Percentiles rank a stretch among this genome's conserved stretches.
phyloP scores from a whole-genome alignment of 2,329 filamentous ascomycete species.

The Curvularia spicifera region DNA sequence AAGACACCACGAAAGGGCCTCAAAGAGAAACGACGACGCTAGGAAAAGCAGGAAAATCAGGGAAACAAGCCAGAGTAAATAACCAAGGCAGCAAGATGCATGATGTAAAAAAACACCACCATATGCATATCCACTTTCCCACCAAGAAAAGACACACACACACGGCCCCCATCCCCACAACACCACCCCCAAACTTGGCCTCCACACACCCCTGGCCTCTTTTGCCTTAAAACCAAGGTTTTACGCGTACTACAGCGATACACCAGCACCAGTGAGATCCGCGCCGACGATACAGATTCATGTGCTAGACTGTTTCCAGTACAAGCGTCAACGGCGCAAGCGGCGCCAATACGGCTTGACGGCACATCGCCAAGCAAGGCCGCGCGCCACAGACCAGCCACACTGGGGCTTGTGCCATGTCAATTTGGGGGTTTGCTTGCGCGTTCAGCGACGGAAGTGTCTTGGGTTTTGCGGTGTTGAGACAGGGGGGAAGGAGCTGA shows the following conservation, averaged over 20 bases:
- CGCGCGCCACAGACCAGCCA: constrained; percentile 18
- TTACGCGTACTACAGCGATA: not conserved
- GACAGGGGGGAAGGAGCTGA: no score
- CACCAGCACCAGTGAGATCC: not conserved
- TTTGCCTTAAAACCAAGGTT: no score
- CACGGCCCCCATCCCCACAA: not conserved
- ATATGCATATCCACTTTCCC: not conserved
- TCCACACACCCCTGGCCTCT: no score
- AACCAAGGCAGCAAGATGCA: not conserved
- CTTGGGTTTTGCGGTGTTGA: no score
- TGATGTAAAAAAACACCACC: not conserved
- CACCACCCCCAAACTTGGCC: no score
- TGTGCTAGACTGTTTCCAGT: not conserved
- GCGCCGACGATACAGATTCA: not conserved
- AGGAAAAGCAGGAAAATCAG: not conserved
- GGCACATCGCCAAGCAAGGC: constrained; percentile 23
- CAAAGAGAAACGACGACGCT: not conserved
- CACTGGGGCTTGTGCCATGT: constrained; percentile 7
- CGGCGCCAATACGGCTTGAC: constrained; percentile 21
- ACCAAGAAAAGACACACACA: not conserved
- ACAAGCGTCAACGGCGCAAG: not conserved
- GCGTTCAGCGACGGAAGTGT: not conserved
- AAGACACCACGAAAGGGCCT: not conserved
- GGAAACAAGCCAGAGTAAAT: not conserved
- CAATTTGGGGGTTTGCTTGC: not conserved